A percentile compares a stretch with the other conserved stretches of the same genome.
phyloP scores from a whole-genome alignment of 2,329 filamentous ascomycete genomes.

The Albifimbria verrucaria region DNA sequence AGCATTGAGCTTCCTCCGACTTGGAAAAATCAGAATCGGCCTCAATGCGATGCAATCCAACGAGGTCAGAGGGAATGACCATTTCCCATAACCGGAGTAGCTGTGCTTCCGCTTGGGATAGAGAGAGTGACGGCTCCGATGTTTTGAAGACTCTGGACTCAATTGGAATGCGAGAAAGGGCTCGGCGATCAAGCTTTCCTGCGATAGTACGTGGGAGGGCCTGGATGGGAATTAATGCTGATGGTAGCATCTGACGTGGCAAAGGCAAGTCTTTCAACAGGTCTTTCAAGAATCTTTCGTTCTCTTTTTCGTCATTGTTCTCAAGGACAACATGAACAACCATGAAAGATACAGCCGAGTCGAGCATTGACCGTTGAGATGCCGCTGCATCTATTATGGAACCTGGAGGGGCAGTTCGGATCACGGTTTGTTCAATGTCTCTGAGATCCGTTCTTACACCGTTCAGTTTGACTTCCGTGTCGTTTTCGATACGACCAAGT shows the following conservation, averaged over 20 bases:
- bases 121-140: too few species aligned
- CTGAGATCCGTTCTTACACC: conserved; percentile 34
- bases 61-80: conserved; percentile 12
- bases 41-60: conserved; percentile 12
- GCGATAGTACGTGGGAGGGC: conserved; percentile 23
- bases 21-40: conserved; percentile 37
- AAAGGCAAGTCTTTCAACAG: conserved; percentile 17
- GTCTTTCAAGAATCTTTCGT: conserved; percentile 1
- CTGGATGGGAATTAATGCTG: conserved; percentile 20
- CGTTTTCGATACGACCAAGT: conserved; percentile 32
- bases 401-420: conserved; percentile 8
- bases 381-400: background rate
- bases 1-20: conserved; percentile 40
- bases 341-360: background rate
- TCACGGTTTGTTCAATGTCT: conserved; percentile 29
- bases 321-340: background rate
- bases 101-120: conserved; percentile 5
- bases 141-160: background rate
- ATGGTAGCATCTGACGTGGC: conserved; percentile 32
- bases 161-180: conserved; percentile 16
- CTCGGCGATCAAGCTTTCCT: conserved; percentile 27
- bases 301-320: background rate
- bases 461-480: conserved; percentile 32
- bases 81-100: conserved; percentile 11
- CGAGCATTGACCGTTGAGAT: background rate